Conservation (phyloP, 225 moss, liverwort and hornwort species). For the Antitrichia curtipendula region DNA sequence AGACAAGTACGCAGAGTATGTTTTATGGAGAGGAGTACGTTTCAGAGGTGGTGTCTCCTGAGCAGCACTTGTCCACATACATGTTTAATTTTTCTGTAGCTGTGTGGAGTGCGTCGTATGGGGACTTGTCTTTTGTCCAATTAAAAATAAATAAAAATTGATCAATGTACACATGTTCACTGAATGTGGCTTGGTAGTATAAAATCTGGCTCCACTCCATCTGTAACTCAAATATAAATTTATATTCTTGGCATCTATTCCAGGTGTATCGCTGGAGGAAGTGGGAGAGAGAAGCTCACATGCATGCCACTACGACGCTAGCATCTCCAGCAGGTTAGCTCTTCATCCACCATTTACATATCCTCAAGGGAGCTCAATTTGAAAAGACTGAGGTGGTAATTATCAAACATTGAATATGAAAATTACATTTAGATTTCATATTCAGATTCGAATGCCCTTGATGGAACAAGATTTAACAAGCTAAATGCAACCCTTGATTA, state of each 20-base stretch:
- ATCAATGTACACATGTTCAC: too few species aligned
- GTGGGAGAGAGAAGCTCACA: constrained; percentile 65
- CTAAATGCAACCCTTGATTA: background rate
- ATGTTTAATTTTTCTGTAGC: background rate
- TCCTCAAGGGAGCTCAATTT: background rate
- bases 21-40: background rate
- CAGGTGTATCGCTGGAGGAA: constrained; percentile 49
- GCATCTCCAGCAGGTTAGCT: background rate
- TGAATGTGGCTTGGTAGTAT: background rate
- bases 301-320: background rate
- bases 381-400: background rate
- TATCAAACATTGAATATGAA: background rate
- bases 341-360: background rate
- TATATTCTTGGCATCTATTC: background rate
- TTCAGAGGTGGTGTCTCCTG: background rate
- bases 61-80: background rate
- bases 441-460: background rate
- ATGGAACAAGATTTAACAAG: background rate
- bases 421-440: background rate
- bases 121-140: background rate
- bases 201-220: background rate
- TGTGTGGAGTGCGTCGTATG: background rate
- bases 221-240: too few species aligned
- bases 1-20: background rate
- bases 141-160: too few species aligned